Evolutionary conservation across 257 asterid genomes (phyloP).

Genomic region (Paulownia fortunei): DNA sequence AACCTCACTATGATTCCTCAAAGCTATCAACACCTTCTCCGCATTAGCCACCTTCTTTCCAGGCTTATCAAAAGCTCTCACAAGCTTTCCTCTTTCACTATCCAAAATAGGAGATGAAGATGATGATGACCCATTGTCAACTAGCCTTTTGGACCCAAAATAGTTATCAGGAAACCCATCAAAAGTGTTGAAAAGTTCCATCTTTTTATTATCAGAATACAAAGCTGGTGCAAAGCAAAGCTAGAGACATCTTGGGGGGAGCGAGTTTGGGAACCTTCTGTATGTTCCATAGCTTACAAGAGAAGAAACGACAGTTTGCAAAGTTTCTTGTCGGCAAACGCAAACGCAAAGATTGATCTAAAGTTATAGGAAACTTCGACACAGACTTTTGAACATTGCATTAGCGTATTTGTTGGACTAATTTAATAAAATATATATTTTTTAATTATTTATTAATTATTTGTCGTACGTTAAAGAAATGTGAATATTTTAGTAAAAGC

Average conservation of each 20-base stretch:
- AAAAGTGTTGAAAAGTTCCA: constrained; percentile 51
- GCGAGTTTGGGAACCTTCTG: neutral
- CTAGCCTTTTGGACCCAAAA: constrained; percentile 49
- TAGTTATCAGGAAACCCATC: constrained; percentile 47
- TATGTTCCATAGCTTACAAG: constrained; percentile 37
- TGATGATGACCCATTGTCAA: constrained; percentile 46
- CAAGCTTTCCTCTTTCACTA: constrained; percentile 69
- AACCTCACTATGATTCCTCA: constrained; percentile 85
- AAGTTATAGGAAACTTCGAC: too few species aligned
- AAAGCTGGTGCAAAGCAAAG: constrained; percentile 18
- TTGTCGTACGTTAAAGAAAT: too few species aligned
- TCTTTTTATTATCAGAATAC: constrained; percentile 37
- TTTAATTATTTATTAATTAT: too few species aligned
- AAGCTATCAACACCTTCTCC: constrained; percentile 77
- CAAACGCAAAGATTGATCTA: too few species aligned
- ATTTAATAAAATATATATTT: too few species aligned
- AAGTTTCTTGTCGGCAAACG: neutral
- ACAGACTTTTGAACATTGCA: too few species aligned
- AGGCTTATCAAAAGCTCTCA: constrained; percentile 54
- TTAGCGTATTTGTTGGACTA: too few species aligned
- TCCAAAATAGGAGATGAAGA: constrained; percentile 59
- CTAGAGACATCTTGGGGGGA: constrained; percentile 15
- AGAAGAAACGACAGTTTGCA: neutral
- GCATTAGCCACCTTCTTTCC: constrained; percentile 52
- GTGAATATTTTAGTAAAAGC: too few species aligned